Conservation (phyloP, 1,284 basidiomycete species). For the Puccinia coronata region DNA sequence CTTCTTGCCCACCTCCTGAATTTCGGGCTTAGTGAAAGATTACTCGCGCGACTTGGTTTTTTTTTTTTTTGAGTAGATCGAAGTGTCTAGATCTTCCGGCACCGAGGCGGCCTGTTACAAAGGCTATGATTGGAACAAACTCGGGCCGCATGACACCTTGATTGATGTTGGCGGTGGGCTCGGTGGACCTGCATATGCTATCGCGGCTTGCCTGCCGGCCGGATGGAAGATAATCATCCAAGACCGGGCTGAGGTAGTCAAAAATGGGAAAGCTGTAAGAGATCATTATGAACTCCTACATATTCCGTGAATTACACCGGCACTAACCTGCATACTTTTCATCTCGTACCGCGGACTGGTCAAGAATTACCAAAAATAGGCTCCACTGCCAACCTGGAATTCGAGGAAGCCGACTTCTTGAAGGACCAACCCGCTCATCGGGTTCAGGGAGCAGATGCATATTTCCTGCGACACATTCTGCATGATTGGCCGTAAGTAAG, state of each 20-base stretch:
- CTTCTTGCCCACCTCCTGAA: no score
- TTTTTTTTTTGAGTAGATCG: background rate
- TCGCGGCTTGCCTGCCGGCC: background rate
- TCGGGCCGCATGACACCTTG: background rate
- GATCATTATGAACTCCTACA: background rate
- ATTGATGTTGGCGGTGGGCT: slow-evolving; percentile 29
- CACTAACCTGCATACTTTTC: no score
- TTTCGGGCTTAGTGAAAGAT: no score
- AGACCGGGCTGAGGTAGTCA: slow-evolving; percentile 22
- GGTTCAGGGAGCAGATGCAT: background rate
- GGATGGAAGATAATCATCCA: slow-evolving; percentile 16
- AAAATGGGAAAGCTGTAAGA: background rate
- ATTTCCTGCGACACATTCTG: slow-evolving; percentile 29
- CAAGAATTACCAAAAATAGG: background rate
- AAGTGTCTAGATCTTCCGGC: background rate
- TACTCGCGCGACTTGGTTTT: background rate
- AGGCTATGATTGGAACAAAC: slow-evolving; percentile 9
- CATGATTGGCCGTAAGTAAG: slow-evolving; percentile 29
- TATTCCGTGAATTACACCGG: no score
- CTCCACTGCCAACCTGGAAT: slow-evolving; percentile 22
- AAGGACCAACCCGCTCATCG: slow-evolving; percentile 18
- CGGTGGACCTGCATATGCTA: slow-evolving; percentile 5
- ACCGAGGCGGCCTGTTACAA: background rate
- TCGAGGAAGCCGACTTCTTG: slow-evolving; percentile 16
- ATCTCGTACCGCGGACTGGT: no score